Conservation (phyloP, 192 early-diverging fungal genomes). For the Podila epigama region DNA sequence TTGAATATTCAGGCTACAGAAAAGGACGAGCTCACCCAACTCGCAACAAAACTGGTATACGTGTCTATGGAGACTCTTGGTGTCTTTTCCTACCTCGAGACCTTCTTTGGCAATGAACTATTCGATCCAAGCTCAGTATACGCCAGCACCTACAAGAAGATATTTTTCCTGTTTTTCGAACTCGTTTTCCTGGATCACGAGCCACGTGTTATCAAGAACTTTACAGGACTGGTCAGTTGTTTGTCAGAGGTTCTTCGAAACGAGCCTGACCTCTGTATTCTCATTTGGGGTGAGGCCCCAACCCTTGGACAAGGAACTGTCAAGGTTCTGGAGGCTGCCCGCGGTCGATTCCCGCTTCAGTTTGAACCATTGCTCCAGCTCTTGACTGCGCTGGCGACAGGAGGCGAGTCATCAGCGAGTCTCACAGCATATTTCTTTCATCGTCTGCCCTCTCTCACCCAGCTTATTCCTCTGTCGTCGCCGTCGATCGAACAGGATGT, state of each 20-base stretch:
- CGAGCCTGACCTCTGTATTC: slow-evolving; percentile 17
- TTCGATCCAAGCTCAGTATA: slow-evolving; percentile 12
- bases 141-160: slow-evolving; percentile 17
- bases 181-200: slow-evolving; percentile 19
- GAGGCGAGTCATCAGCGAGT: slow-evolving; percentile 28
- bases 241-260: slow-evolving; percentile 14
- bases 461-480: slow-evolving; percentile 17
- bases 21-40: background rate
- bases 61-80: slow-evolving; percentile 27
- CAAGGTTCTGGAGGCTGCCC: slow-evolving; percentile 33
- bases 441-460: slow-evolving; percentile 18
- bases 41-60: slow-evolving; percentile 17
- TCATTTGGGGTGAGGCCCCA: slow-evolving; percentile 23
- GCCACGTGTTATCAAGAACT: slow-evolving; percentile 32
- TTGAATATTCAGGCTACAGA: slow-evolving; percentile 1
- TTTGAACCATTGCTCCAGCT: slow-evolving; percentile 36
- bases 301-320: slow-evolving; percentile 25
- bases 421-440: slow-evolving; percentile 32
- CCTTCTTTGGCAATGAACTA: slow-evolving; percentile 23
- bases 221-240: slow-evolving; percentile 26
- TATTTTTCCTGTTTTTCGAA: slow-evolving; percentile 32
- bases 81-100: slow-evolving; percentile 19
- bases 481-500: slow-evolving; percentile 12
- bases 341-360: slow-evolving; percentile 40
- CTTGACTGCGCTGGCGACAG: slow-evolving; percentile 28